Percentiles rank a stretch among this genome's conserved stretches.
Conservation (phyloP, 257 asterid genomes). For the Nicotiana paniculata region DNA sequence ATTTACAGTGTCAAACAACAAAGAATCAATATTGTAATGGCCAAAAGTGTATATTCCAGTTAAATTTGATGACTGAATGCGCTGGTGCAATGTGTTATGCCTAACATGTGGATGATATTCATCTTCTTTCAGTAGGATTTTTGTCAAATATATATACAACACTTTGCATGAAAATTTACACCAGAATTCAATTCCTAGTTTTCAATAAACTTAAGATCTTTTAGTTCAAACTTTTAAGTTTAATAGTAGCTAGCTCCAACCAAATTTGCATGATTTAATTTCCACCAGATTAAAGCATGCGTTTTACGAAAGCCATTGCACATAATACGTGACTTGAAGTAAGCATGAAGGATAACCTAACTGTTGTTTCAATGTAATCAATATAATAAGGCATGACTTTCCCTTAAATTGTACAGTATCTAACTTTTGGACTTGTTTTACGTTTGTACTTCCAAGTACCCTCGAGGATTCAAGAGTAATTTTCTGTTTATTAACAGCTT, state of each 20-base stretch:
- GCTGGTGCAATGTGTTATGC: not conserved
- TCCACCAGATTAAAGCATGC: not conserved
- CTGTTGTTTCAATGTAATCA: not conserved
- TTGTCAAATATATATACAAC: not conserved
- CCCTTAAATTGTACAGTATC: too few species aligned
- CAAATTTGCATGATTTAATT: not conserved
- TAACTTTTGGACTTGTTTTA: too few species aligned
- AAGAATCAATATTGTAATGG: not conserved
- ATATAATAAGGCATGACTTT: too few species aligned
- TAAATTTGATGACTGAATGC: not conserved
- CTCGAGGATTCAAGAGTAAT: too few species aligned
- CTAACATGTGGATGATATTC: not conserved
- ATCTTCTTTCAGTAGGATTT: not conserved
- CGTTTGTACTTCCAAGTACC: too few species aligned
- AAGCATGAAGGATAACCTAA: not conserved
- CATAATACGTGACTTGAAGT: not conserved
- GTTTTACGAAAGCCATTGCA: not conserved
- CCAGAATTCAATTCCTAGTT: not conserved
- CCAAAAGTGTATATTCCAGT: not conserved
- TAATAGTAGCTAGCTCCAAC: too few species aligned
- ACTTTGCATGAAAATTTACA: not conserved
- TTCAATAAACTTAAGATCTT: not conserved
- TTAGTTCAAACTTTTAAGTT: not conserved
- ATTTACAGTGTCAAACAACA: not conserved
- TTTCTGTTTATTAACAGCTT: too few species aligned